These are phyloP conservation scores for Setaria italica DNA, from an alignment of 202 grass and related monocot genomes.

Conservation along the genomic window DNA sequence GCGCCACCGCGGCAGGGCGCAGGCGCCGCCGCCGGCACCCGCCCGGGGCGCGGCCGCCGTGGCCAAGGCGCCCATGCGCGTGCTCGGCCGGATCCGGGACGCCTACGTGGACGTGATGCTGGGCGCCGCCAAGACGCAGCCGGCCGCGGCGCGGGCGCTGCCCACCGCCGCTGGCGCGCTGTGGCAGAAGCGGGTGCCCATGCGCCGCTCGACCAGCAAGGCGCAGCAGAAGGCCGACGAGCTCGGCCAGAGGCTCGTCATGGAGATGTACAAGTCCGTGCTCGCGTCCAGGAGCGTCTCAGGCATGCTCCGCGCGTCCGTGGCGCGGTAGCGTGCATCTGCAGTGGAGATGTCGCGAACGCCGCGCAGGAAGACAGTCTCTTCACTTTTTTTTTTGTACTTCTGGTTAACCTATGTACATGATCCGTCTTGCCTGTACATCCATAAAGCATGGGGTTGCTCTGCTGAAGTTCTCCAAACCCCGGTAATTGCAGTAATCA, in stretches of 20 bases:
- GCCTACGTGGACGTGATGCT: conserved; percentile 79
- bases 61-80: conserved; percentile 45
- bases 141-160: conserved; percentile 34
- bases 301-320: conserved; percentile 46
- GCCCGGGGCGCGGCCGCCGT: neutral
- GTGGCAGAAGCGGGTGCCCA: conserved; percentile 68
- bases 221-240: conserved; percentile 46
- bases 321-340: conserved; percentile 21
- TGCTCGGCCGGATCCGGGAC: conserved; percentile 70
- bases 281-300: conserved; percentile 60
- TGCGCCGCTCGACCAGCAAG: conserved; percentile 44
- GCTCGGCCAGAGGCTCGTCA: conserved; percentile 67
- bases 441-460: neutral
- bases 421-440: neutral
- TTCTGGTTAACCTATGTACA: conserved; percentile 1
- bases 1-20: conserved; percentile 40
- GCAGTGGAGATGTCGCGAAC: neutral
- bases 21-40: neutral
- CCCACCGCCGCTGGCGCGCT: conserved; percentile 50
- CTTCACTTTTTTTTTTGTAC: no score
- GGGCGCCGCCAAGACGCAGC: conserved; percentile 55
- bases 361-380: neutral
- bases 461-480: neutral
- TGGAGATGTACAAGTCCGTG: conserved; percentile 90
- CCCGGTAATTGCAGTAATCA: neutral